Evolutionary conservation across 495 filamentous ascomycete species (phyloP).

Genomic region (Podospora conica): DNA sequence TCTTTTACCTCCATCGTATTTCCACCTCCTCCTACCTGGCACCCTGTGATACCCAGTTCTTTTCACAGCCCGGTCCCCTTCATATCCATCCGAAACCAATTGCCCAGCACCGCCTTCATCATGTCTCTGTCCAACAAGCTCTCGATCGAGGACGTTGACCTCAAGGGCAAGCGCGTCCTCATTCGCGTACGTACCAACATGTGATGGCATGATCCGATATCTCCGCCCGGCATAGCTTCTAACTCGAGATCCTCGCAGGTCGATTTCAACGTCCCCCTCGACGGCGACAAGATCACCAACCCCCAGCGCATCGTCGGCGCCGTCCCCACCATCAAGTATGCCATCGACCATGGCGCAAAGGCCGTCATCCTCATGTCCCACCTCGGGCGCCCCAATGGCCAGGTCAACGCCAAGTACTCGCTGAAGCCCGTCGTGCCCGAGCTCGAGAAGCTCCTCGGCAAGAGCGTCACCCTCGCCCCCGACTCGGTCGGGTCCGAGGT

Average conservation of each 20-base stretch:
- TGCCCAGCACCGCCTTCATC: constrained; percentile 26
- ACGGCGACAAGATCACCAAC: constrained; percentile 88
- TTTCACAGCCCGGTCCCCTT: background rate
- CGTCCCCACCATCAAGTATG: constrained; percentile 97
- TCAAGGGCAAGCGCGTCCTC: constrained; percentile 96
- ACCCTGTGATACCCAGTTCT: background rate
- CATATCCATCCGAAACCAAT: constrained; percentile 8
- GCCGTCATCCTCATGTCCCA: constrained; percentile 97
- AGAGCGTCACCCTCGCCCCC: constrained; percentile 77
- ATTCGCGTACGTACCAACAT: constrained; percentile 67
- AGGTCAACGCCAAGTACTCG: constrained; percentile 85
- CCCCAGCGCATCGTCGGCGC: constrained; percentile 97
- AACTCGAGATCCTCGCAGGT: constrained; percentile 50
- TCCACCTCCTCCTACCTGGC: background rate
- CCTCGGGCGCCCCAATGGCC: constrained; percentile 90
- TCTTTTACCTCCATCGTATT: constrained; percentile 18
- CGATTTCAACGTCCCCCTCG: constrained; percentile 99
- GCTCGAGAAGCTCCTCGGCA: constrained; percentile 81
- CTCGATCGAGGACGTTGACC: constrained; percentile 88
- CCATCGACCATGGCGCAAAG: constrained; percentile 88
- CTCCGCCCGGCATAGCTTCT: constrained; percentile 14
- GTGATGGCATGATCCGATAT: background rate
- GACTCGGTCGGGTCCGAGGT: constrained; percentile 88
- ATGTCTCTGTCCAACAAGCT: constrained; percentile 99
- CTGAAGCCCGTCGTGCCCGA: constrained; percentile 87